These are phyloP conservation scores for Heliosperma pusillum DNA, from an alignment of 148 eudicot genomes.

Conservation along the genomic window DNA sequence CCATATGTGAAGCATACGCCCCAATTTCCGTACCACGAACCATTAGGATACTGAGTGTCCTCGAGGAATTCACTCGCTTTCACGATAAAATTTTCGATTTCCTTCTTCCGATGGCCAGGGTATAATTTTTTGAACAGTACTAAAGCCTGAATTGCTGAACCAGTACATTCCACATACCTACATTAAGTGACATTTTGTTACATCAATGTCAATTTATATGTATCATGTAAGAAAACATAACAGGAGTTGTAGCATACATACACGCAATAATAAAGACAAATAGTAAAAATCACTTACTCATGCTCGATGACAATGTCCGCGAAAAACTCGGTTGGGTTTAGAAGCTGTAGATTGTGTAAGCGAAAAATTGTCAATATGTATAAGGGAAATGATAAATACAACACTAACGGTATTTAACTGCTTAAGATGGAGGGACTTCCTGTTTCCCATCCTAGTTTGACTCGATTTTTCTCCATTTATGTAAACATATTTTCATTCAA, in stretches of 20 bases:
- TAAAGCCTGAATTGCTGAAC: constrained; percentile 40
- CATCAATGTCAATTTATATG: background rate
- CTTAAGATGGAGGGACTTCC: no score
- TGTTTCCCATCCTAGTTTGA: no score
- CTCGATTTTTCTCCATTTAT: no score
- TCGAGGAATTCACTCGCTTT: constrained; percentile 31
- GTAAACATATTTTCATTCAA: no score
- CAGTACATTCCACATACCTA: constrained; percentile 38
- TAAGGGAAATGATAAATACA: no score
- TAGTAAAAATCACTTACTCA: constrained; percentile 30
- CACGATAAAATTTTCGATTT: constrained; percentile 36
- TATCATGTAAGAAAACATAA: no score
- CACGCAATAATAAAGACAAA: no score
- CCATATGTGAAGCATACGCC: constrained; percentile 49
- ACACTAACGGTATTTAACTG: no score
- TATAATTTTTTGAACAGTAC: constrained; percentile 42
- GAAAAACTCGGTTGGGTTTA: constrained; percentile 54
- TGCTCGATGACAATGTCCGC: constrained; percentile 41
- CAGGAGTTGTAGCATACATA: no score
- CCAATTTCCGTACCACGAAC: constrained; percentile 47
- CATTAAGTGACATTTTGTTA: background rate
- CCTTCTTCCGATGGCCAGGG: constrained; percentile 38
- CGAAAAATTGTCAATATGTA: no score
- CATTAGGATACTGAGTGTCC: constrained; percentile 34
- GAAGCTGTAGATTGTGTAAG: constrained; percentile 21